A percentile compares a stretch with the other conserved stretches of the same genome.
Conservation (phyloP, 352 stramenopile species). For the Thalassiosira mediterranea region DNA sequence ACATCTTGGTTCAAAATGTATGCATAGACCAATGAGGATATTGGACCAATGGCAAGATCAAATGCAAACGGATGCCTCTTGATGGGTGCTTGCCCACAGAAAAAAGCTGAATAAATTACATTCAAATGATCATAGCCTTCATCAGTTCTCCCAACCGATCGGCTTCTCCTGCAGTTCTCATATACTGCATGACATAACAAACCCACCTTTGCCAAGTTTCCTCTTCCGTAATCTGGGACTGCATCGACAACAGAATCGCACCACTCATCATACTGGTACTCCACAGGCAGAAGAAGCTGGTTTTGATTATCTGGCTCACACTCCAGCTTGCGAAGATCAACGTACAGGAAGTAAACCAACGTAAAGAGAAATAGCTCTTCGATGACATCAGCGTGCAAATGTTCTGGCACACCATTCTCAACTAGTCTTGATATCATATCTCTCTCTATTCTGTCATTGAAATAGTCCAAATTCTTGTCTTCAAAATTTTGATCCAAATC, state of each 20-base stretch:
- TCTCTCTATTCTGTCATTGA: not conserved
- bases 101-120: no score
- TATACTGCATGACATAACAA: no score
- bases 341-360: constrained; percentile 2
- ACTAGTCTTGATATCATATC: not conserved
- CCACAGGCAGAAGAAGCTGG: not conserved
- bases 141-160: no score
- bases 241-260: not conserved
- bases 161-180: no score
- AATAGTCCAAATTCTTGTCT: constrained; percentile 1
- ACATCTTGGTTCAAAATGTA: no score
- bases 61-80: no score
- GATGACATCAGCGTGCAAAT: not conserved
- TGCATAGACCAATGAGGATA: no score
- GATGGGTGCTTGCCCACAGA: no score
- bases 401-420: not conserved
- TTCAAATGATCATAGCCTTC: no score
- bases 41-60: no score
- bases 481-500: not conserved
- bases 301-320: not conserved
- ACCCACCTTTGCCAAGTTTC: constrained; percentile 8
- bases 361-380: constrained; percentile 8
- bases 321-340: constrained; percentile 4
- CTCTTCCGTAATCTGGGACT: constrained; percentile 1
- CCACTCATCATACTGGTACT: not conserved